These are phyloP conservation scores for Verticillium albo-atrum DNA, from an alignment of 2,329 filamentous ascomycete species.

Conservation along the genomic window DNA sequence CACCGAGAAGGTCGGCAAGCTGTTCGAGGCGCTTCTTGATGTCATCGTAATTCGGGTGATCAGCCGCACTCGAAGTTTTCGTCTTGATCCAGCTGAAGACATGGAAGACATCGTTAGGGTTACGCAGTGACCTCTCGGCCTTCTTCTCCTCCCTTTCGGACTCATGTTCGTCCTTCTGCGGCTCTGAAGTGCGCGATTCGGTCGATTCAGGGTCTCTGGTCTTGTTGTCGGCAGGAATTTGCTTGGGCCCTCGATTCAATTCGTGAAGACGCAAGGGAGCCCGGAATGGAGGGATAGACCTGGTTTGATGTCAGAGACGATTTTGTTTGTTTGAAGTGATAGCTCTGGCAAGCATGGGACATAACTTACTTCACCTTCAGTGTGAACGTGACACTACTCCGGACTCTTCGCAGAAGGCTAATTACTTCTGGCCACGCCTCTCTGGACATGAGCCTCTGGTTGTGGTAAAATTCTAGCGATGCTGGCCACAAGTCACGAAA, in stretches of 20 bases:
- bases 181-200: neutral
- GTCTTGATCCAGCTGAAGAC: slow-evolving; percentile 9
- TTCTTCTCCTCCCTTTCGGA: neutral
- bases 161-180: neutral
- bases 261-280: neutral
- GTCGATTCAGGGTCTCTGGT: neutral
- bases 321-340: too few relatives aligned
- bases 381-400: slow-evolving; percentile 15
- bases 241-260: neutral
- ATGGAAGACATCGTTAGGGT: slow-evolving; percentile 4
- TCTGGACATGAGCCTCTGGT: slow-evolving; percentile 24
- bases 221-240: neutral
- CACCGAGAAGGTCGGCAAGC: slow-evolving; percentile 1
- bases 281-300: slow-evolving; percentile 7
- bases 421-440: slow-evolving; percentile 5
- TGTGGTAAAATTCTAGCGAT: slow-evolving; percentile 28
- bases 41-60: neutral
- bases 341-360: neutral
- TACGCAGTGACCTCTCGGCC: neutral
- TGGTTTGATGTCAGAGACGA: neutral
- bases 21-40: neutral
- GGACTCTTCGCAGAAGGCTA: slow-evolving; percentile 5
- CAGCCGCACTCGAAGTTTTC: neutral
- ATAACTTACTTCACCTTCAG: slow-evolving; percentile 9
- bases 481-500: slow-evolving; percentile 39